Conservation (phyloP, 2,329 filamentous ascomycete genomes). For the Pseudogymnoascus sp. region DNA sequence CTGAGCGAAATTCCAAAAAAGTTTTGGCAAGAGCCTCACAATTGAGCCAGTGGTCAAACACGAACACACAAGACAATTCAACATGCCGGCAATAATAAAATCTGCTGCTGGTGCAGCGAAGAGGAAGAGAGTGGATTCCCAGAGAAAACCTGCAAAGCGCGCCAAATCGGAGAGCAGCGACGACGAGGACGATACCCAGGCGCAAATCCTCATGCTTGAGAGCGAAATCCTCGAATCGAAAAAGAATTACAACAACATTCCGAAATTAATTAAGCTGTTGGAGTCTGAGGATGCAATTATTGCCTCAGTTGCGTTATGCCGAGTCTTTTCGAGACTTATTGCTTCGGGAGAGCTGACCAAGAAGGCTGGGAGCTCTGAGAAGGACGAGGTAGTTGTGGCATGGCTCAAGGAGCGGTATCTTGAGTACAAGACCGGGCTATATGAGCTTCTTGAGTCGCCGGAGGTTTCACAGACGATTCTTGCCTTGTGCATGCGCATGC, state of each 20-base stretch:
- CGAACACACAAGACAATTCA: constrained; percentile 14
- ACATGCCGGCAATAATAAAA: constrained; percentile 23
- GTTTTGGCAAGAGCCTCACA: constrained; percentile 11
- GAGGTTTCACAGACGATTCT: constrained; percentile 65
- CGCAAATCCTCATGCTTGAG: constrained; percentile 68
- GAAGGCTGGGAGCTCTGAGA: constrained; percentile 59
- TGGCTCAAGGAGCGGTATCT: constrained; percentile 73
- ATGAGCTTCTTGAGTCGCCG: constrained; percentile 52
- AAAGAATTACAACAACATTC: constrained; percentile 89
- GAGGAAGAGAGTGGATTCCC: constrained; percentile 46
- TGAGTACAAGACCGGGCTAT: constrained; percentile 60
- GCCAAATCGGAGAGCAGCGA: constrained; percentile 37
- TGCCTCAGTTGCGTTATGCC: constrained; percentile 73
- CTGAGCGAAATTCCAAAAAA: constrained; percentile 13
- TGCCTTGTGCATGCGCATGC: constrained; percentile 71
- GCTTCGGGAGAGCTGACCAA: constrained; percentile 63
- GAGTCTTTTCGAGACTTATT: constrained; percentile 76
- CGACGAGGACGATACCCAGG: constrained; percentile 46
- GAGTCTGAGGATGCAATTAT: constrained; percentile 53
- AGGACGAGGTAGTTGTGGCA: constrained; percentile 64
- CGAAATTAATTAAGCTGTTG: constrained; percentile 57
- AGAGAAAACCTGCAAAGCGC: constrained; percentile 39
- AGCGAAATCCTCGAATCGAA: constrained; percentile 75
- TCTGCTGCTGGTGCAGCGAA: constrained; percentile 20
- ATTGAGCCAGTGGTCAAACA: neutral